Evolutionary conservation across 2,329 filamentous ascomycete species (phyloP), one percentile per base, ranked within the genome.

Genomic region (Diaporthe sp.): DNA sequence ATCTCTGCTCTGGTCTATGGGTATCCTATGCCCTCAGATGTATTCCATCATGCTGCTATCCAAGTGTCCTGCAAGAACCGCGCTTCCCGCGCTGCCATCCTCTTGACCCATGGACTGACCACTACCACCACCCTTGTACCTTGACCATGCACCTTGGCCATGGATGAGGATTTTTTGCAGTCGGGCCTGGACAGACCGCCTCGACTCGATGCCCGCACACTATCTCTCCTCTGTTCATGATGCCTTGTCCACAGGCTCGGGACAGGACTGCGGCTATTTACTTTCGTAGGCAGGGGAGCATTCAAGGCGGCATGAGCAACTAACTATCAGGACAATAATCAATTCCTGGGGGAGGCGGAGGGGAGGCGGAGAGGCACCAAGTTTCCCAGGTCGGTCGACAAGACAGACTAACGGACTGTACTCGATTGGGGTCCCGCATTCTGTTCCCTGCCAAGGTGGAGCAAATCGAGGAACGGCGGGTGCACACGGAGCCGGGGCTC

Each of bases 61-160:
- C 32, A 35, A 35, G 32, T 9, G 32, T 5, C 32, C 32, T 35
- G 32, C n/a, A 4, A 10, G 12, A 51, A n/a, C 47, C 47, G 47
- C 47, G 9, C 47, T 25, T 22, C 22, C 32, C 55, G 55, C 37
- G n/a, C 35, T 27, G 58, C 13, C 58, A 44, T 37, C 56, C 8
- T 19, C 12, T 19, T 25, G n/a, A 37, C 9, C 56, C n/a, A 42
- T 13, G n/a, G 8, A 42, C 7, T 39, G 22, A 25, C 35, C 32
- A 53, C 50, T n/a, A n/a, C n/a, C 50, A 32, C 13, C 53, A 44
- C 25, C 58, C 58, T 61, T 42, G 58, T 61, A 44, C 58, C 58
- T 61, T 61, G 56, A 27, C 55, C 55, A 37, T 58, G 32, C 32
- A 1, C 32, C 35, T 27, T 25, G 37, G 9, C 37, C n/a, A 44